Evolutionary conservation across 2,329 filamentous ascomycete genomes (phyloP).

Genomic region (Ceratocystis colombiana): DNA sequence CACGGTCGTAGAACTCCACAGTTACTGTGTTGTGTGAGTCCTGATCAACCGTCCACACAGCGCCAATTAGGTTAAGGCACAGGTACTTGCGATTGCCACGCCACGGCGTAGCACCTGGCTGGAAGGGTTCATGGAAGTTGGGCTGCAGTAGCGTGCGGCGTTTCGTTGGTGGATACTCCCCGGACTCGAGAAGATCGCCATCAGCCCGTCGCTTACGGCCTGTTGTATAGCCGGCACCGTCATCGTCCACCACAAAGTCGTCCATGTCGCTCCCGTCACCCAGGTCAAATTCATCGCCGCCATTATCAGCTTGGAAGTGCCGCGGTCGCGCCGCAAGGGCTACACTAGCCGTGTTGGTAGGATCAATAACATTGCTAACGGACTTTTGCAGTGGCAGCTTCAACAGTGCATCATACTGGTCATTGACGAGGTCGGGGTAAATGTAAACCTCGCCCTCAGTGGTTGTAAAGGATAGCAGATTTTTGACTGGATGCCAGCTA

Average conservation of each 20-base stretch:
- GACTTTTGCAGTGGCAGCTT: conserved; percentile 58
- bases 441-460: conserved; percentile 91
- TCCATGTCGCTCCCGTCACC: conserved; percentile 51
- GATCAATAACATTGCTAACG: conserved; percentile 42
- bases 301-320: conserved; percentile 53
- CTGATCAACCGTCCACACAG: conserved; percentile 95
- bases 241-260: conserved; percentile 89
- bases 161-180: conserved; percentile 32
- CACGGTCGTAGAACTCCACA: conserved; percentile 94
- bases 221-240: conserved; percentile 75
- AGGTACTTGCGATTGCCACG: conserved; percentile 87
- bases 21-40: conserved; percentile 89
- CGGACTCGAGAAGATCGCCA: conserved; percentile 40
- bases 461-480: conserved; percentile 83
- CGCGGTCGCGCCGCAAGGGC: conserved; percentile 34
- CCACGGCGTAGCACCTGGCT: conserved; percentile 89
- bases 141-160: conserved; percentile 46
- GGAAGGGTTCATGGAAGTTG: conserved; percentile 72
- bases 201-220: conserved; percentile 46
- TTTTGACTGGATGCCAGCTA: conserved; percentile 82
- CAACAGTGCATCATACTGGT: conserved; percentile 48
- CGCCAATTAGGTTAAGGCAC: conserved; percentile 84
- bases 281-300: conserved; percentile 62
- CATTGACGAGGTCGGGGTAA: conserved; percentile 57
- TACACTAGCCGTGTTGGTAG: conserved; percentile 44